Evolutionary conservation across 1,284 basidiomycete species (phyloP).

Genomic region (Melampsora larici-populina): DNA sequence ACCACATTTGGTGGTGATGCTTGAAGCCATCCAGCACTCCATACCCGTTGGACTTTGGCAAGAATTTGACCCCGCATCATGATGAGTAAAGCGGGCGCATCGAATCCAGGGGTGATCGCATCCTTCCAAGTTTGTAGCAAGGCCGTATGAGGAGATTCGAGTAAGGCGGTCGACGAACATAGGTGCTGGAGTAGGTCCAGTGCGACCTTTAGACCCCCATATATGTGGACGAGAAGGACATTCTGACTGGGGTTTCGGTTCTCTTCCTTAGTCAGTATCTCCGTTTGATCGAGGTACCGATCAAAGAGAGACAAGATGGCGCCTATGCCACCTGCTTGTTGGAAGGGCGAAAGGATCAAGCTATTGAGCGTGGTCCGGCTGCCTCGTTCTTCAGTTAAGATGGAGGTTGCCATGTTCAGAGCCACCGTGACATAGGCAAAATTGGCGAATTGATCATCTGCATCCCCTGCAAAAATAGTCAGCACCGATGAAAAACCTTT

Average conservation of each 20-base stretch:
- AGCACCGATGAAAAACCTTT: slow-evolving; percentile 29
- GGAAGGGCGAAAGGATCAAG: slow-evolving; percentile 72
- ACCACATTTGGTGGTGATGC: slow-evolving; percentile 66
- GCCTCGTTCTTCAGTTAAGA: slow-evolving; percentile 68
- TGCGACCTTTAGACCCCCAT: slow-evolving; percentile 74
- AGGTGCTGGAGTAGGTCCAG: slow-evolving; percentile 74
- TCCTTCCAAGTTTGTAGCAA: slow-evolving; percentile 71
- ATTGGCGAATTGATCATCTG: slow-evolving; percentile 49
- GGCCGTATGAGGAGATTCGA: slow-evolving; percentile 79
- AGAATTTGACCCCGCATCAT: slow-evolving; percentile 69
- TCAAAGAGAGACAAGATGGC: slow-evolving; percentile 65
- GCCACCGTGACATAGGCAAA: slow-evolving; percentile 63
- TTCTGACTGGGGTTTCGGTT: slow-evolving; percentile 42
- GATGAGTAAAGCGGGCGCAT: slow-evolving; percentile 80
- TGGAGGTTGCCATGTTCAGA: slow-evolving; percentile 66
- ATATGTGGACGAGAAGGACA: slow-evolving; percentile 62
- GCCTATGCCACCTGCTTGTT: slow-evolving; percentile 69
- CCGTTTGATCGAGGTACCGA: slow-evolving; percentile 56
- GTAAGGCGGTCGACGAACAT: slow-evolving; percentile 71
- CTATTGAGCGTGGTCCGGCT: slow-evolving; percentile 66
- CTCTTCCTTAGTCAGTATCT: slow-evolving; percentile 43
- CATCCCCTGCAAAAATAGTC: slow-evolving; percentile 53
- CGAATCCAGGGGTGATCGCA: slow-evolving; percentile 66
- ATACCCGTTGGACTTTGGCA: slow-evolving; percentile 68
- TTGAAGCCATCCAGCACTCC: slow-evolving; percentile 79